Conservation (phyloP, 306 rosid species). For the Quercus wislizeni region DNA sequence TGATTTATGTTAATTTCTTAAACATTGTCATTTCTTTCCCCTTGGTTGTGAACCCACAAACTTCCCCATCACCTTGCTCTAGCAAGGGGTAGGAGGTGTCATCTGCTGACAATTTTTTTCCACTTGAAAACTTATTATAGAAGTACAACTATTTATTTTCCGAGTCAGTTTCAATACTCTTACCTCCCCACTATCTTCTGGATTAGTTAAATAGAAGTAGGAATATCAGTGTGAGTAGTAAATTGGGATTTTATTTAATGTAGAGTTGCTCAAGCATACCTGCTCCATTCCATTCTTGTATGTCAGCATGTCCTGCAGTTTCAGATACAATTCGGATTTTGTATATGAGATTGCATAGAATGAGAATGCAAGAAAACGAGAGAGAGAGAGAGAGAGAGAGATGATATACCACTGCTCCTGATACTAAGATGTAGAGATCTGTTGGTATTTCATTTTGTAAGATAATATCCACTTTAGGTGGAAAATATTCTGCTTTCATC, state of each 20-base stretch:
- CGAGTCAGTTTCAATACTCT: neutral
- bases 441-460: slow-evolving; percentile 80
- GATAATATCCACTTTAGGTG: slow-evolving; percentile 79
- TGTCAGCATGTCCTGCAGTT: slow-evolving; percentile 63
- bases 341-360: slow-evolving; percentile 4
- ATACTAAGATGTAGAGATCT: slow-evolving; percentile 71
- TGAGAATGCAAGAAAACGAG: slow-evolving; percentile 12
- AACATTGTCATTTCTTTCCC: no score
- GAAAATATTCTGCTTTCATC: slow-evolving; percentile 81
- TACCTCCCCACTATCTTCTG: neutral
- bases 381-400: slow-evolving; percentile 8
- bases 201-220: neutral
- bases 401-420: slow-evolving; percentile 71
- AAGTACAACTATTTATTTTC: no score
- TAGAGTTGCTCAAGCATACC: slow-evolving; percentile 40
- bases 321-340: slow-evolving; percentile 28
- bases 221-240: neutral
- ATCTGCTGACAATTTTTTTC: no score
- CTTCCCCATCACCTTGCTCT: no score
- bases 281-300: slow-evolving; percentile 76
- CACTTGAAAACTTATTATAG: neutral
- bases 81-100: no score
- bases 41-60: no score
- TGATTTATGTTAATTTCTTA: no score
- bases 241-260: slow-evolving; percentile 15